Conservation (phyloP, 179 eudicot genomes). For the Beta lomatogona region DNA sequence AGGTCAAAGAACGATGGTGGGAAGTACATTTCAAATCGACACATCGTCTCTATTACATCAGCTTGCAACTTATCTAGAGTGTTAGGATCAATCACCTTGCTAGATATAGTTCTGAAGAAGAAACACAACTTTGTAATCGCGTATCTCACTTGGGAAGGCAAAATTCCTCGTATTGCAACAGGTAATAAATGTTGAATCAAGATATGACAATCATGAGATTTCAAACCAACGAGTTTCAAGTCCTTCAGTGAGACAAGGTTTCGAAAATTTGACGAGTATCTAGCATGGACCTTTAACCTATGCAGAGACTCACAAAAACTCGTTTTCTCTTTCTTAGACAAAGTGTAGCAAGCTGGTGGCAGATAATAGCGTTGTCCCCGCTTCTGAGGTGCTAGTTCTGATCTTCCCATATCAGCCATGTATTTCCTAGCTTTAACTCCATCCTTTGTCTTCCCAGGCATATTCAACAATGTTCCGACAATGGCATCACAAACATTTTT, state of each 20-base stretch:
- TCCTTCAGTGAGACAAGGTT: not conserved
- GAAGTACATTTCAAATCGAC: no score
- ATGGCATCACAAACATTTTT: no score
- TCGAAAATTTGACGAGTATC: constrained; percentile 6
- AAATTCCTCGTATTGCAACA: no score
- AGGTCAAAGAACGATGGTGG: no score
- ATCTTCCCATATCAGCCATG: not conserved
- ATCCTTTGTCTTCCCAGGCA: not conserved
- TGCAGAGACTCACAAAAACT: not conserved
- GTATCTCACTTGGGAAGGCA: no score
- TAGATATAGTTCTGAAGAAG: no score
- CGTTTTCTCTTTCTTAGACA: constrained; percentile 6
- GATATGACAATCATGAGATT: constrained; percentile 26
- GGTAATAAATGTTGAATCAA: constrained; percentile 15
- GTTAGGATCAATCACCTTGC: no score
- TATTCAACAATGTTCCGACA: no score
- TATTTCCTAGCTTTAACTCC: constrained; percentile 1
- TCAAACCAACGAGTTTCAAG: not conserved
- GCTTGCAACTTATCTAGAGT: no score
- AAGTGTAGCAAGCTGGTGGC: not conserved
- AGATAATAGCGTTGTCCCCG: not conserved
- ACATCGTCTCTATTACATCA: no score
- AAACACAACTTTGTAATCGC: no score
- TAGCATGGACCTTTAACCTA: not conserved
- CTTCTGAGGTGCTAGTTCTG: constrained; percentile 12